A percentile compares a stretch with the other conserved stretches of the same genome.
Conservation (phyloP, 1,139 yeast species). For the Yamadazyma triangularis region DNA sequence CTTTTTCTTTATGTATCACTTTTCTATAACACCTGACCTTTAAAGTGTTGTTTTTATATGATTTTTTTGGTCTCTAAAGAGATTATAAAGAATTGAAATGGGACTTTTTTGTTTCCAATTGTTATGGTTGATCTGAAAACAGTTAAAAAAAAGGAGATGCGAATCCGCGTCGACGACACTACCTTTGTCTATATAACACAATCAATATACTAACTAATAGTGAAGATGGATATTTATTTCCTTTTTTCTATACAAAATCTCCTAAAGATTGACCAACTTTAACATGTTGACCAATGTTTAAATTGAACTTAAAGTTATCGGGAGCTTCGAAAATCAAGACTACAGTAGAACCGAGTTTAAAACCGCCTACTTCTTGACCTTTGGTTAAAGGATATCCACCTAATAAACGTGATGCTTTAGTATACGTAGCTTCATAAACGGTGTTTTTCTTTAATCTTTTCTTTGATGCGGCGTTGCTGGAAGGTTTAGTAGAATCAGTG, state of each 20-base stretch:
- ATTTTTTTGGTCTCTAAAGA: no score
- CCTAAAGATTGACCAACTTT: slow-evolving; percentile 87
- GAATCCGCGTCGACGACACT: no score
- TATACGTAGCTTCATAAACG: slow-evolving; percentile 92
- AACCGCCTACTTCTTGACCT: slow-evolving; percentile 97
- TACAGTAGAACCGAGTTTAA: slow-evolving; percentile 91
- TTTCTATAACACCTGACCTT: no score
- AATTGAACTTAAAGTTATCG: slow-evolving; percentile 61
- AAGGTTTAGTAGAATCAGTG: neutral
- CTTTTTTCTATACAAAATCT: slow-evolving; percentile 25
- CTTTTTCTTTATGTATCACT: no score
- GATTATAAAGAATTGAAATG: no score
- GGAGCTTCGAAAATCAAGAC: slow-evolving; percentile 98
- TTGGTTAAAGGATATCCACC: slow-evolving; percentile 87
- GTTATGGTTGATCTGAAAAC: no score
- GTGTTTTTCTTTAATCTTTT: slow-evolving; percentile 63
- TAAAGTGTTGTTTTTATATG: no score
- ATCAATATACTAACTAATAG: no score
- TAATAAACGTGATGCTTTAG: slow-evolving; percentile 70
- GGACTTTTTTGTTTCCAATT: no score
- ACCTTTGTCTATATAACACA: no score
- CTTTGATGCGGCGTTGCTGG: slow-evolving; percentile 7
- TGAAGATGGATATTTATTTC: no score
- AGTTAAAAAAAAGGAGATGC: no score
- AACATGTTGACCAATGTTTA: slow-evolving; percentile 70